Evolutionary conservation across 2,329 filamentous ascomycete genomes (phyloP), one percentile per base, ranked within the genome.

Genomic region (Nothophaeocryptopus gaeumannii): DNA sequence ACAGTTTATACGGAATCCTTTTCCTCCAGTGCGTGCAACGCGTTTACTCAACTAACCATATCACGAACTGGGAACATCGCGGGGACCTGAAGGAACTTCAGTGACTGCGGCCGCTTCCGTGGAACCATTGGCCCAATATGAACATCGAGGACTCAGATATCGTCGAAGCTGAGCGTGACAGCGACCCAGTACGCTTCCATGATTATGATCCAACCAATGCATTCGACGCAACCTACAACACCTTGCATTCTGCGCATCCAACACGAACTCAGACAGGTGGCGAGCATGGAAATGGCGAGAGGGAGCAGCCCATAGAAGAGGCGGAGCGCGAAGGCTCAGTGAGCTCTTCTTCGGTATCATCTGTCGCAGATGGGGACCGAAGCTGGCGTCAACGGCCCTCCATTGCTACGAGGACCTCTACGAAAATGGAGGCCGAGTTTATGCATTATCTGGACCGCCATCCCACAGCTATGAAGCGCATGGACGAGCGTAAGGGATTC

Each of bases 391-490:
- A 42, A 39, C 41, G 36, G 26, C 45, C 38, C 14, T 41, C 46
- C 10, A 42, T 41, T 11, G 41, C 50, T n/a, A 58, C 58, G 14
- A 43, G 49, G 26, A 54, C 58, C 14, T 58, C 56, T 11, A 61
- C 56, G 4, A 45, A 55, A 32, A 51, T 61, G 39, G 85, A 89
- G 63, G 59, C 65, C 14, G 62, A 63, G 8, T 59, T 63, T 16
- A 69, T 66, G 50, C 55, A 56, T 14, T 65, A 70, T 36, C 76
- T 89, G 34, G 85, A 88, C 65, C 76, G 84, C 50, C 80, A 88
- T 58, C 80, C 81, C 13, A 88, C 85, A 8, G 84, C 80, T 46
- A 73, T 91, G 51, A 82, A 80, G 65, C 80, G 87, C 33, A 89
- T 91, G 55, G 78, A 85, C 12, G 41, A 54, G 37, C 43, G 20